phyloP scores from a whole-genome alignment of 2,329 filamentous ascomycete genomes.

The Ceratocystis huliohia region DNA sequence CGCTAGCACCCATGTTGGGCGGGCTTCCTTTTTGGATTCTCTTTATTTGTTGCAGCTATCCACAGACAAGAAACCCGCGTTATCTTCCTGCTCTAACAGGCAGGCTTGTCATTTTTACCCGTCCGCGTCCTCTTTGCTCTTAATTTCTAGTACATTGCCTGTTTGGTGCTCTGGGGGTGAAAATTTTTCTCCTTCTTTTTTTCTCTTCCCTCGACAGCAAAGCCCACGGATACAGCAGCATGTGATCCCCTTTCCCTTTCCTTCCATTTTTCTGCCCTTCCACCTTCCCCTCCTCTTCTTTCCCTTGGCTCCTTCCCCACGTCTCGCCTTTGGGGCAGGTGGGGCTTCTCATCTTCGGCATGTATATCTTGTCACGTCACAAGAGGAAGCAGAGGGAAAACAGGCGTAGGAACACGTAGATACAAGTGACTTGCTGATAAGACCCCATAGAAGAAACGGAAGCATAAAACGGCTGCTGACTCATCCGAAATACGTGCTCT shows the following conservation, averaged over 20 bases:
- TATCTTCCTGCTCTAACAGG: neutral
- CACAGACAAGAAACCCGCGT: neutral
- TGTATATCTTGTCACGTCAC: neutral
- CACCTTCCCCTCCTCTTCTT: neutral
- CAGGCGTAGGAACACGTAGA: neutral
- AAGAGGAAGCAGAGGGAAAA: neutral
- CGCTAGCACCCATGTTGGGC: too few species aligned
- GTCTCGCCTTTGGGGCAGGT: neutral
- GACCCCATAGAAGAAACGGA: neutral
- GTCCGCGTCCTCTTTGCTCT: neutral
- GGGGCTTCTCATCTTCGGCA: neutral
- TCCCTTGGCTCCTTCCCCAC: conserved; percentile 5
- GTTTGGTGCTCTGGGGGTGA: neutral
- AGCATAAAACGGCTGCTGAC: neutral
- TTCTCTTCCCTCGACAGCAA: neutral
- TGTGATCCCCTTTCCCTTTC: neutral
- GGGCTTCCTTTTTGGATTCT: too few species aligned
- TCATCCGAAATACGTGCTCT: neutral
- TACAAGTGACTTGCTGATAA: neutral
- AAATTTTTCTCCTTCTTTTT: neutral
- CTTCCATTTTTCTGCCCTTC: neutral
- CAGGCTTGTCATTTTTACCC: neutral
- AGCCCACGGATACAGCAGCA: neutral
- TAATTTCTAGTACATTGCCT: neutral
- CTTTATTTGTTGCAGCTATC: too few species aligned